Base-by-base conservation (phyloP, 2,329 filamentous ascomycete species). In the Elsinoe necatrix region DNA sequence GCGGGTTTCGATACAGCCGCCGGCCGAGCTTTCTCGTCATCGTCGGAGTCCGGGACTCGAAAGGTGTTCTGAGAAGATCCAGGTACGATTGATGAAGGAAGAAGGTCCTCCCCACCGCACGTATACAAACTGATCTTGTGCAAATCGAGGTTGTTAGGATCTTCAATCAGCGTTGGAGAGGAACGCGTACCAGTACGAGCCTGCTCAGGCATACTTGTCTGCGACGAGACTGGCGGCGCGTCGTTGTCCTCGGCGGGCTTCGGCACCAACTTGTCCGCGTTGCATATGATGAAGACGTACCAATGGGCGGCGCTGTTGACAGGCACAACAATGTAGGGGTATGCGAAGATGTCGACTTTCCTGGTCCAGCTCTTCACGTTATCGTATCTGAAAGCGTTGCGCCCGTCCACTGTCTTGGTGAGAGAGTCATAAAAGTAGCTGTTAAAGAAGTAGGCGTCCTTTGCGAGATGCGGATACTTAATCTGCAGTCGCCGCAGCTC, bases 201-300 rank as follows among this genome's bases (percentile, higher is more conserved):
- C 4, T 31, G 27, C 14, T 34, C 45, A 14, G 12, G 6, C 39
- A 21, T 20, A 21, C 18, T 27, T 43, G n/a, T 43, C 18, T 25
- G 29, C 18, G 39, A 34, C 4, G 39, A 37, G 25, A 34, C 20
- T 35, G 4, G 54, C 11, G 41, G 41, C 39, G 3, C 20, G 14
- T 27, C 51, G 47, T 55, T 47, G 20, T n/a, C 45, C 39, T 57
- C 54, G 11, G 62, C 61, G 9, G 58, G 61, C 2, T 52, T 29
- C 9, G 57, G 34, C 1, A 54, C 39, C n/a, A 93, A 76, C 54
- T 79, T 83, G 2, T 82, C 80, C 1, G 92, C 79, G 65, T 98
- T 95, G 78, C 89, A 95, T 54, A 98, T 92, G 57, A 98, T 92
- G 12, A 89, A 90, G 62, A 97, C 75, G 71, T 93, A 97, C 93